Evolutionary conservation across 306 rosid genomes (phyloP).

Genomic region (Corylus americana): DNA sequence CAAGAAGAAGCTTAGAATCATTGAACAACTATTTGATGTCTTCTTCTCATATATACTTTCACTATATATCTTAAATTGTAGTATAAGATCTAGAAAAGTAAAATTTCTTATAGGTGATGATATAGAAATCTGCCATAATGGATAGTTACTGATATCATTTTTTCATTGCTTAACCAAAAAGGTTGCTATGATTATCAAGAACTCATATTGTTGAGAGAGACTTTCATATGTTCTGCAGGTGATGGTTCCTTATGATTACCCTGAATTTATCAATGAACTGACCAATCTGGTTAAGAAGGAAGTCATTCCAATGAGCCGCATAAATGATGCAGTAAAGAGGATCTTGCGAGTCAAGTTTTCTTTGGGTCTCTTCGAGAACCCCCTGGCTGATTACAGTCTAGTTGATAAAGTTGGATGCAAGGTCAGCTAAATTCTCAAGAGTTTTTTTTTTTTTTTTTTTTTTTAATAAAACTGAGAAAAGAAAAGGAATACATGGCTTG

Average conservation of each 20-base stretch:
- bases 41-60: too few relatives aligned
- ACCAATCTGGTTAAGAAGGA: constrained; percentile 5
- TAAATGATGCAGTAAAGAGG: constrained; percentile 12
- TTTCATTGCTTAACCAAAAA: background rate
- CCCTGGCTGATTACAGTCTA: background rate
- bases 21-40: too few relatives aligned
- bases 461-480: background rate
- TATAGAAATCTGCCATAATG: too few relatives aligned
- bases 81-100: too few relatives aligned
- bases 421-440: background rate
- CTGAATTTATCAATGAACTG: background rate
- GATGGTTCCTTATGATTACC: constrained; percentile 1
- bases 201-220: background rate
- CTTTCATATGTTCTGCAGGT: background rate
- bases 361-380: constrained; percentile 9
- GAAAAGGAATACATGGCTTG: background rate
- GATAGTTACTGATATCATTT: background rate
- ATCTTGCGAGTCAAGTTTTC: constrained; percentile 8
- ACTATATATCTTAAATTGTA: too few relatives aligned
- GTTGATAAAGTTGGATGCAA: background rate
- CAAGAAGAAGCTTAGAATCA: background rate
- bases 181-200: background rate
- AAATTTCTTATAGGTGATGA: too few relatives aligned
- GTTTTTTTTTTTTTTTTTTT: background rate
- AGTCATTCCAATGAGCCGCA: constrained; percentile 10